phyloP scores from a whole-genome alignment of 495 filamentous ascomycete species.

The Neurospora sp. region DNA sequence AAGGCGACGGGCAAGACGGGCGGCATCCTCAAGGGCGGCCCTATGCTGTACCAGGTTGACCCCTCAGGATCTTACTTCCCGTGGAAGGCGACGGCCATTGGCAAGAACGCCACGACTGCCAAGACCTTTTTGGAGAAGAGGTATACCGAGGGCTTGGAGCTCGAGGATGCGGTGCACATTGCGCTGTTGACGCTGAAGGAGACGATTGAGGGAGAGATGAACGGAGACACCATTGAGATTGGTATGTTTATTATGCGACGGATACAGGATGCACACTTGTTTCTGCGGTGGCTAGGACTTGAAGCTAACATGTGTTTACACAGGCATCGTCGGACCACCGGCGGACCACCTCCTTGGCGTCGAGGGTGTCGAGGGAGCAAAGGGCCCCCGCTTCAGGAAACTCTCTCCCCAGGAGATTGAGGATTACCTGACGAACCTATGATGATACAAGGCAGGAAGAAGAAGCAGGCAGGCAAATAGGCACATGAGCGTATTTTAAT shows the following conservation, averaged over 20 bases:
- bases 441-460: conserved; percentile 16
- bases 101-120: conserved; percentile 93
- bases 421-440: conserved; percentile 97
- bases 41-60: conserved; percentile 97
- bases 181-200: conserved; percentile 96
- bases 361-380: conserved; percentile 82
- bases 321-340: conserved; percentile 90
- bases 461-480: neutral
- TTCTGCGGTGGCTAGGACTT: conserved; percentile 3
- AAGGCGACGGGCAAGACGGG: conserved; percentile 77
- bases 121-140: conserved; percentile 99
- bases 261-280: neutral
- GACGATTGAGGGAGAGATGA: conserved; percentile 99
- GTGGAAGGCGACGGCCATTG: conserved; percentile 98
- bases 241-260: conserved; percentile 42
- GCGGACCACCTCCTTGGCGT: conserved; percentile 86
- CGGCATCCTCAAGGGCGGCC: conserved; percentile 89
- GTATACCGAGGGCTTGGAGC: conserved; percentile 91
- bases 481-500: conserved; percentile 6
- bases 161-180: conserved; percentile 98
- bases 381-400: conserved; percentile 90
- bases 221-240: conserved; percentile 97
- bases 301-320: conserved; percentile 2
- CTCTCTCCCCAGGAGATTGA: conserved; percentile 96
- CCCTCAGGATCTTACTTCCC: conserved; percentile 95